Conservation (phyloP, 306 rosid species). For the Medicago lupulina region DNA sequence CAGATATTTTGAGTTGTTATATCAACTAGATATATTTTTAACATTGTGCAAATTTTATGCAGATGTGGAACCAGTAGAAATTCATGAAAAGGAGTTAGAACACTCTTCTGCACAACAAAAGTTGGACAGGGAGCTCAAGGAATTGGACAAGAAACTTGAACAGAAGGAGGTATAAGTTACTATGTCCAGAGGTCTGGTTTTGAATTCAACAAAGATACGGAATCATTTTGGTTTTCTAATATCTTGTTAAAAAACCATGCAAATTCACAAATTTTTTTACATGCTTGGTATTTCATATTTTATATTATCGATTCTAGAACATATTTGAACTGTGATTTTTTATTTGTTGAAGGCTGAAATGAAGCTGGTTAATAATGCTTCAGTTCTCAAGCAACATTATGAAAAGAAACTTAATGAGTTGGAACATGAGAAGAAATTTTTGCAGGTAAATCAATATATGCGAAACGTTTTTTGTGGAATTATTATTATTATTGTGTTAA, state of each 20-base stretch:
- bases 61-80: constrained; percentile 58
- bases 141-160: constrained; percentile 89
- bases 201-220: not conserved
- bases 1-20: not conserved
- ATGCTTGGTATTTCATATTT: not conserved
- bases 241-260: constrained; percentile 5
- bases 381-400: constrained; percentile 82
- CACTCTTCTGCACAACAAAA: constrained; percentile 93
- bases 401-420: constrained; percentile 92
- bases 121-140: constrained; percentile 86
- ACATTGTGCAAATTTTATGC: constrained; percentile 35
- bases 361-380: constrained; percentile 65
- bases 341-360: constrained; percentile 78
- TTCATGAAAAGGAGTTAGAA: constrained; percentile 83
- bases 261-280: not conserved
- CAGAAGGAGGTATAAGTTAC: constrained; percentile 82
- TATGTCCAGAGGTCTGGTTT: constrained; percentile 2
- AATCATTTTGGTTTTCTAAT: constrained; percentile 17
- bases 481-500: constrained; percentile 1
- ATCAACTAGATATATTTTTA: not conserved
- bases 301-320: too few species aligned
- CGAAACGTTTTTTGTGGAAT: constrained; percentile 1
- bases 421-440: constrained; percentile 81
- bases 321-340: constrained; percentile 25
- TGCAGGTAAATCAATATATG: constrained; percentile 66